Conservation (phyloP, 768 basidiomycete genomes). For the Suillus ampliporus region DNA sequence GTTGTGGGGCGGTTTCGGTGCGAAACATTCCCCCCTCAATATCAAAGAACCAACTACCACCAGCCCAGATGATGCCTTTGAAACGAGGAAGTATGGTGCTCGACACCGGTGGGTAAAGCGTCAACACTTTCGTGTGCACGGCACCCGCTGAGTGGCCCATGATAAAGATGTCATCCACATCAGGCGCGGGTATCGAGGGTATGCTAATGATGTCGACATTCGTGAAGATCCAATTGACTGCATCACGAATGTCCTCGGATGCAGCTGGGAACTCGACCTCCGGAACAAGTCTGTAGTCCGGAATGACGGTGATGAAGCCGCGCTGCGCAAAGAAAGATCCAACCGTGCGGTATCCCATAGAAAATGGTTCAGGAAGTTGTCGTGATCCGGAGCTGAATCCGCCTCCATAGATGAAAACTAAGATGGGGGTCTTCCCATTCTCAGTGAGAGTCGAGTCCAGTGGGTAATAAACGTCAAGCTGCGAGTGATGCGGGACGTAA, state of each 20-base stretch:
- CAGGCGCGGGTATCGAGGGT: slow-evolving; percentile 34
- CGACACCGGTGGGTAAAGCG: slow-evolving; percentile 46
- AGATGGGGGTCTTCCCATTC: slow-evolving; percentile 47
- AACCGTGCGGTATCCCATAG: slow-evolving; percentile 58
- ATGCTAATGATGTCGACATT: slow-evolving; percentile 34
- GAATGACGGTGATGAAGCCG: slow-evolving; percentile 67
- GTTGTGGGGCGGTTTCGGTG: slow-evolving; percentile 28
- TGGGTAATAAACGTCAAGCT: slow-evolving; percentile 77
- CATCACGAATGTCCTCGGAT: slow-evolving; percentile 63
- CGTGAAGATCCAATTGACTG: slow-evolving; percentile 56
- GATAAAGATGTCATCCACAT: slow-evolving; percentile 50
- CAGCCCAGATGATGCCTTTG: slow-evolving; percentile 51
- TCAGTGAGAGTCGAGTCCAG: slow-evolving; percentile 29
- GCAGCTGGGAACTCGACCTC: slow-evolving; percentile 58
- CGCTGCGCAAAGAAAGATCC: slow-evolving; percentile 65
- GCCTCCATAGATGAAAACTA: slow-evolving; percentile 73
- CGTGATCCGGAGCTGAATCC: slow-evolving; percentile 61
- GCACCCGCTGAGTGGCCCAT: slow-evolving; percentile 71
- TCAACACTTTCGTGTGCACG: slow-evolving; percentile 50
- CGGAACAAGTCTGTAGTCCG: slow-evolving; percentile 72
- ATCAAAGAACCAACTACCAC: slow-evolving; percentile 50
- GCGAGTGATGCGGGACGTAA: background rate
- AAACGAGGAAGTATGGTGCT: slow-evolving; percentile 35
- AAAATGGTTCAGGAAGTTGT: slow-evolving; percentile 50
- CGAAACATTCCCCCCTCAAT: slow-evolving; percentile 27